Base-by-base conservation (phyloP, 2,329 filamentous ascomycete genomes). In the Neofusicoccum umdonicola region DNA sequence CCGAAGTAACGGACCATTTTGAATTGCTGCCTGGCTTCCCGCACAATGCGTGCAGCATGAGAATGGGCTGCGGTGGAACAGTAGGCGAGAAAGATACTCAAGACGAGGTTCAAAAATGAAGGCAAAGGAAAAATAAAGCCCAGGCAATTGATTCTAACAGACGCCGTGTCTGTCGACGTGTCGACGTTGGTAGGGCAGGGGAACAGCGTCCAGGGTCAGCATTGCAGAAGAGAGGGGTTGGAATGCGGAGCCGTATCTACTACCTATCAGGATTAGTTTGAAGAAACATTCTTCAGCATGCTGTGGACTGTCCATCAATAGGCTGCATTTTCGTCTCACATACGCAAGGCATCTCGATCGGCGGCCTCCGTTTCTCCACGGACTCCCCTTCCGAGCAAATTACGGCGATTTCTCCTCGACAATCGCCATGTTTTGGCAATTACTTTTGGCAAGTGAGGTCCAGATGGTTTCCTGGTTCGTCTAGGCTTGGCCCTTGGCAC, bases 401-500 rank as follows among this genome's bases (percentile, higher is more conserved):
- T n/a, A 15, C 27, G n/a, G 13, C 31, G 5, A 37, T 3, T n/a
- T 19, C 27, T 35, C 42, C 42, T 47, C 31, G 6, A 4, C 27
- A n/a, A 41, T 7, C 31, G 27, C 27, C 37, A 4, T 12, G 6
- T 37, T 60, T 13, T 27, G 15, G 13, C 1, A 22, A 4, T 31
- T 4, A 17, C 9, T 17, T 19, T 27, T 4, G 17, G 12, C 22
- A 58, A 27, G 54, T 58, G 56, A 60, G 42, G 56, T 47, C 31
- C 44, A 35, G 56, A 60, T 47, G 42, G 22, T 60, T 47, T 47
- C 56, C 42, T n/a, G 47, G 19, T 60, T 60, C 27, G 31, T 60
- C 17, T 31, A 47, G 19, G 27, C 42, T n/a, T 7, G 15, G 34
- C 47, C 56, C 56, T 47, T 60, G 56, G 56, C 42, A 22, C 42